These are phyloP conservation scores for Phytophthora syringae DNA, from an alignment of 352 stramenopile genomes.

Conservation along the genomic window DNA sequence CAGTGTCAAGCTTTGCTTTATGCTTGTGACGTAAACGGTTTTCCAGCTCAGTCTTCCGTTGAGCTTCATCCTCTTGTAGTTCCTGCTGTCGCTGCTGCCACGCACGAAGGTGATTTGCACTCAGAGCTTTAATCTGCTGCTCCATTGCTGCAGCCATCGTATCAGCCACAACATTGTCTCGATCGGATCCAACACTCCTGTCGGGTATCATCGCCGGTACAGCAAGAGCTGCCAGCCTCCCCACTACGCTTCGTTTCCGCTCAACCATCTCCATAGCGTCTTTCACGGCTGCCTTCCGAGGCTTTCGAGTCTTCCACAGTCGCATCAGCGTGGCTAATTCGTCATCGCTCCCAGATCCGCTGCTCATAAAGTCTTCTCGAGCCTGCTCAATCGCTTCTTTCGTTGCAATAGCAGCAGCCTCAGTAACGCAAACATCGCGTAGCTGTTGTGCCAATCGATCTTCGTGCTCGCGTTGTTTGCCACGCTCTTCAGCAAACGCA, in stretches of 20 bases:
- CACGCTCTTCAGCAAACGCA: slow-evolving; percentile 22
- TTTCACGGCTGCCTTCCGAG: neutral
- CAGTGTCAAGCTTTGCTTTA: slow-evolving; percentile 6
- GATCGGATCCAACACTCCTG: neutral
- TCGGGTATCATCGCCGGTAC: neutral
- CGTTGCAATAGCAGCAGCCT: slow-evolving; percentile 15
- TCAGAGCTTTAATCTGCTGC: slow-evolving; percentile 42
- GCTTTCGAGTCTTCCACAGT: slow-evolving; percentile 20
- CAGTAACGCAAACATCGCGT: slow-evolving; percentile 22
- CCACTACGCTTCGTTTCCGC: slow-evolving; percentile 15
- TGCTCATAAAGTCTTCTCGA: slow-evolving; percentile 10
- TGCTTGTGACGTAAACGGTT: slow-evolving; percentile 24
- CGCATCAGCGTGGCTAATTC: slow-evolving; percentile 19
- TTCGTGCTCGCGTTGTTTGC: slow-evolving; percentile 33
- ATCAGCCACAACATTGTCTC: slow-evolving; percentile 23
- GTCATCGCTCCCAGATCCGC: slow-evolving; percentile 1
- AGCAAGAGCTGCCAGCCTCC: slow-evolving; percentile 14
- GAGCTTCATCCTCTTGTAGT: slow-evolving; percentile 29
- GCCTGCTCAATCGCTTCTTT: slow-evolving; percentile 23
- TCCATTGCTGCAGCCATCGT: slow-evolving; percentile 38
- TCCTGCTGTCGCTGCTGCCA: slow-evolving; percentile 37
- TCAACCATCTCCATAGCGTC: neutral
- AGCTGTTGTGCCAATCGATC: slow-evolving; percentile 26
- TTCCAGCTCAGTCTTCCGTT: slow-evolving; percentile 25
- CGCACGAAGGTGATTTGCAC: slow-evolving; percentile 24